Evolutionary conservation across 768 basidiomycete species (phyloP), one percentile per base, ranked within the genome.

Genomic region (Calocybe indica): DNA sequence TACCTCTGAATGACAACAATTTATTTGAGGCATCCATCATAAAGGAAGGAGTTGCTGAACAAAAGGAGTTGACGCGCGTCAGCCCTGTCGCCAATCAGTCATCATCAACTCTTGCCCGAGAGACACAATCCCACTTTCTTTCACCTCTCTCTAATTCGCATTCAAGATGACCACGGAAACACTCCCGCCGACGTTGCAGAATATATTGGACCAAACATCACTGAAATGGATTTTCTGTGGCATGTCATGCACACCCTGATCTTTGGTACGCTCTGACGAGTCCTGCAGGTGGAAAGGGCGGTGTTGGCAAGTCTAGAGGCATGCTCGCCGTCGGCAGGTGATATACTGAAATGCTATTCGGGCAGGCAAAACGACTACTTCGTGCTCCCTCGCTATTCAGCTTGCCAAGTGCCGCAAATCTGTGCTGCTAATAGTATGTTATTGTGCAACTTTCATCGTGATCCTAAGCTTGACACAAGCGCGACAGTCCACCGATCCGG

Each of bases 191-290:
- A 93, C 92, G 12, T 81, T 99, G 6, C 92, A 96, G 73, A 97
- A 96, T 62, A 73, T 99, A 42, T 70, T 99, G 30, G 94, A 97
- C 66, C 95, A 99, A 69, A 84, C 79, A 55, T 83, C 84, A 15
- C 69, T 97, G 51, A 96, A 97, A 65, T 99, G 95, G 95, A 97
- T 99, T 62, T 99, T 99, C 63, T 98, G 96, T 62, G 95, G 95
- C 81, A 67, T 50, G 88, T 79, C 30, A 41, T 15, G 12, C 42
- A 13, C 13, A 41, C 50, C 47, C 43, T 32, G 43, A 29, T 32
- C 29, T 22, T 45, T 44, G 36, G 46, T 40, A 22, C 40, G 22
- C 46, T 53, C 42, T 52, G 47, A 36, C 53, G 40, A 44, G 37
- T 48, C 44, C 49, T 55, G 22, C 59, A 96, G 93, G 94, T 75